phyloP scores from a whole-genome alignment of 495 filamentous ascomycete species.

The Neurospora tetraspora region DNA sequence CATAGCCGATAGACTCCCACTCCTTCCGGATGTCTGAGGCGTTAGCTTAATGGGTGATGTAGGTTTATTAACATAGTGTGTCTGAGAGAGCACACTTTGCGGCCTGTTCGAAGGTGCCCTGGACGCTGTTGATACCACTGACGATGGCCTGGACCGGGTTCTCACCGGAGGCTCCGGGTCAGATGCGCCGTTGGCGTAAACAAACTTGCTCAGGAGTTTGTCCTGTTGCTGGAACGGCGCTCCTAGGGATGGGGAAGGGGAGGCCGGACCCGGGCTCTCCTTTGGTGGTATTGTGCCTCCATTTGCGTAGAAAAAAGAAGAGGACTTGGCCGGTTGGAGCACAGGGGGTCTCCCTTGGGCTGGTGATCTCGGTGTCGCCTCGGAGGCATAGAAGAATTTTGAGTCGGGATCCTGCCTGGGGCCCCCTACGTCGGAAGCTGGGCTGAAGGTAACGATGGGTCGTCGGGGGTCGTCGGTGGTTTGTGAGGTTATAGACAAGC shows the following conservation, averaged over 20 bases:
- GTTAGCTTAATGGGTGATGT: conserved; percentile 33
- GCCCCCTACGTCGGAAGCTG: conserved; percentile 19
- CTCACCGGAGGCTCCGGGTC: conserved; percentile 22
- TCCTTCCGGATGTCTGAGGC: conserved; percentile 18
- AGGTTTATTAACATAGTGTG: conserved; percentile 26
- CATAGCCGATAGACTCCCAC: conserved; percentile 1
- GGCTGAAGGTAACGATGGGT: conserved; percentile 22
- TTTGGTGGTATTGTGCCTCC: conserved; percentile 25
- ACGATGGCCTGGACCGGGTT: conserved; percentile 20
- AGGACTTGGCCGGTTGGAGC: conserved; percentile 21
- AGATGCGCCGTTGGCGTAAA: conserved; percentile 58
- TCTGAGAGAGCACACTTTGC: conserved; percentile 10
- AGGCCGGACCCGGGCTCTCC: conserved; percentile 11
- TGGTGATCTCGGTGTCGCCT: conserved; percentile 38
- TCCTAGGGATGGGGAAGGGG: conserved; percentile 25
- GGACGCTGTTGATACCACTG: conserved; percentile 32
- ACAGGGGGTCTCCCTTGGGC: conserved; percentile 8
- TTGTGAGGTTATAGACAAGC: conserved; percentile 22
- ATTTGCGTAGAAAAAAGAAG: conserved; percentile 51
- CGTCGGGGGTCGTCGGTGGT: conserved; percentile 20
- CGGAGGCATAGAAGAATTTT: conserved; percentile 70
- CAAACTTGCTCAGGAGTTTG: conserved; percentile 50
- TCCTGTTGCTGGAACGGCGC: conserved; percentile 21
- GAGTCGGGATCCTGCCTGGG: conserved; percentile 32
- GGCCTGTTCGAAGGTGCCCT: conserved; percentile 23